A percentile compares a stretch with the other conserved stretches of the same genome.
These are phyloP conservation scores for Ilex paraguariensis DNA, from an alignment of 305 asterid genomes.

Conservation along the genomic window DNA sequence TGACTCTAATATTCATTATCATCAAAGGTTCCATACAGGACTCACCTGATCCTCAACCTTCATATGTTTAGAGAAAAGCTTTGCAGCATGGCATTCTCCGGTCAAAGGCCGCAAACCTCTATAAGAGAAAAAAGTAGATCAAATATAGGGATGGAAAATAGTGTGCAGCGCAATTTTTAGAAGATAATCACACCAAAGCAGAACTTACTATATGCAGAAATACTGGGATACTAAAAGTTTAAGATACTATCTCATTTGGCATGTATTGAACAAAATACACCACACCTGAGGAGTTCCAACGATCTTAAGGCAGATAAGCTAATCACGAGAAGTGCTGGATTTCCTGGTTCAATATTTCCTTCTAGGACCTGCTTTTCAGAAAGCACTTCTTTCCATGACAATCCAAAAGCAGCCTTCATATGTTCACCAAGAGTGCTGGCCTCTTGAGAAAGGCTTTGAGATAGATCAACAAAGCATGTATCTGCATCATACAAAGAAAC, in stretches of 20 bases:
- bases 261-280: constrained; percentile 2
- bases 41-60: constrained; percentile 92
- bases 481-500: constrained; percentile 29
- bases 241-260: neutral
- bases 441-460: constrained; percentile 27
- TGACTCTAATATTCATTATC: too few relatives aligned
- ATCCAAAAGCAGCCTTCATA: constrained; percentile 66
- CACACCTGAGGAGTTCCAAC: constrained; percentile 72
- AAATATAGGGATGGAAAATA: neutral
- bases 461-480: constrained; percentile 51
- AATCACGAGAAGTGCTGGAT: constrained; percentile 78
- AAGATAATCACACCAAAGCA: too few relatives aligned
- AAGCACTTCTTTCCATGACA: constrained; percentile 62
- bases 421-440: constrained; percentile 45
- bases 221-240: neutral
- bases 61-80: constrained; percentile 93
- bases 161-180: neutral
- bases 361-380: constrained; percentile 46
- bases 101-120: constrained; percentile 82
- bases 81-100: constrained; percentile 84
- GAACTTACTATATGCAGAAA: neutral
- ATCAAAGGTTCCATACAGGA: neutral
- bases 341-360: constrained; percentile 68
- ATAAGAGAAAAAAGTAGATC: constrained; percentile 10
- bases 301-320: constrained; percentile 75